Conservation (phyloP, 225 moss, liverwort and hornwort genomes). For the Rhytidiadelphus loreus region DNA sequence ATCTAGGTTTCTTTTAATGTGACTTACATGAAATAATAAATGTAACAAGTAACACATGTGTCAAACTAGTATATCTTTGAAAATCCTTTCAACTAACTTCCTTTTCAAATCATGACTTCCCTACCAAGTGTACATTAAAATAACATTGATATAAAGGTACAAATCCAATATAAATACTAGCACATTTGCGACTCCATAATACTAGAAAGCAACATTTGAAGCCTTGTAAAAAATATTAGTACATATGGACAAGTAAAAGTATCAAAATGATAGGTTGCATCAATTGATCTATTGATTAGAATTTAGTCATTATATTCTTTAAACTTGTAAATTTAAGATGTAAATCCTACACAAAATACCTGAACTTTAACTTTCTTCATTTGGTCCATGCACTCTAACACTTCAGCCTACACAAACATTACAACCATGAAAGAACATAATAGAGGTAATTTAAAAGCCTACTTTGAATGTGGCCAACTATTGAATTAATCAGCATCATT, state of each 20-base stretch:
- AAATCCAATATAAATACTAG: background rate
- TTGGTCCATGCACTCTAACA: slow-evolving; percentile 15
- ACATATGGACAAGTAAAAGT: fast-evolving
- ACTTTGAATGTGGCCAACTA: background rate
- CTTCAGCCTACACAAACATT: background rate
- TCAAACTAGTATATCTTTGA: background rate
- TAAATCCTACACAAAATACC: background rate
- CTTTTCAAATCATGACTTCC: background rate
- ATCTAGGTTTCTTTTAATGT: background rate
- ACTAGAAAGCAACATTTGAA: background rate
- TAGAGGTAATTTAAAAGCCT: background rate
- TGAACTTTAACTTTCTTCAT: slow-evolving; percentile 8
- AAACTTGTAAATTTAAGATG: background rate
- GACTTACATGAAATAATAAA: background rate
- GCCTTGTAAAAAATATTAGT: background rate
- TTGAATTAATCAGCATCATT: background rate
- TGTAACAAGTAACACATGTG: no score
- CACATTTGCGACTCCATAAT: background rate
- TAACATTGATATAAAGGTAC: background rate
- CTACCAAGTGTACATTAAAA: background rate
- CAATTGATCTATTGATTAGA: background rate
- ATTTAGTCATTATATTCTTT: background rate
- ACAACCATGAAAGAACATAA: background rate
- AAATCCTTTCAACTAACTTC: background rate
- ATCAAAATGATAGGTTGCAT: no score